Base-by-base conservation (phyloP, 2,329 filamentous ascomycete genomes). In the Paramyrothecium sp. region DNA sequence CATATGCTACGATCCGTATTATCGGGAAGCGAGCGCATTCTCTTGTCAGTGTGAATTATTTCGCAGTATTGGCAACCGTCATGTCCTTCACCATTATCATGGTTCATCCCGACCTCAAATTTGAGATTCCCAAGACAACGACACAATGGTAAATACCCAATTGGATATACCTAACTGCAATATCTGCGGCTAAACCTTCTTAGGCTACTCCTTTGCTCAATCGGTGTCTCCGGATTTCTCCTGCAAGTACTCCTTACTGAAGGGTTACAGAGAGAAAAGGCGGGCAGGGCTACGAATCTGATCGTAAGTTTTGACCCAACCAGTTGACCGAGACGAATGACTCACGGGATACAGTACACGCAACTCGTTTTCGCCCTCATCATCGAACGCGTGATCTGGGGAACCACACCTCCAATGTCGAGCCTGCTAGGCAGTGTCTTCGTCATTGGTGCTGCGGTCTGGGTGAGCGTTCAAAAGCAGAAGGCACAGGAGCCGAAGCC, bases 21-120 rank as follows among this genome's bases (percentile, higher is more conserved):
- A 92, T 94, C 58, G 90, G 91, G 1, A 84, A 85, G 62, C 80
- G 89, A 20, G 88, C 88, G 0, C 90, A 94, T 68, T 87, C 91
- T 0, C 81, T 95, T 17, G 83, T 94, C 47, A 87, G 82, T 30
- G 90, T 94, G 8, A 92, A 90, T 61, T 94, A 93, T 70, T 93
- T 94, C 68, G 86, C 88, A 1, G 75, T 76, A 0, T 81, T 86
- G 70, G 89, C 88, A 44, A 89, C 86, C 0, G 64, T 90, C 0
- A 84, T 91, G 53, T 89, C 87, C 8, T 72, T 82, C 1, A 65
- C 87, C 1, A 82, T 84, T 44, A 83, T 92, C 67, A 75, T 76
- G 13, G 58, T 75, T 10, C 69, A 78, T 26, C 79, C 79, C 0
- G 71, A 70, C 34, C 64, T 80, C 22, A 64, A 70, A 3, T 74